Evolutionary conservation across 345 rosid species (phyloP), one percentile per base, ranked within the genome.

Genomic region (Nephelium lappaceum): DNA sequence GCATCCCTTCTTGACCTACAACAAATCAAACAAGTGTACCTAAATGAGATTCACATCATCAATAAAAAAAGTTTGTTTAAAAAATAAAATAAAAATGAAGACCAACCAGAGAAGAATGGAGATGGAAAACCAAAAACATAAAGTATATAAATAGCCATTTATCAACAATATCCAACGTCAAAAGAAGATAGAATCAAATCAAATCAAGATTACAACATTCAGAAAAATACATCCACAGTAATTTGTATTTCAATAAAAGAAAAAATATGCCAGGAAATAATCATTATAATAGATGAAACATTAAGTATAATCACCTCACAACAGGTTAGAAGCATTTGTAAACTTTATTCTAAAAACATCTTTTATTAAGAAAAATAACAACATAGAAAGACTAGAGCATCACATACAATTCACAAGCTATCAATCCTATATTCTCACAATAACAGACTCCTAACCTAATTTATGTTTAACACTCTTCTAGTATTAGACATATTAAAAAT

Each of bases 1-100:
- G 67, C 79, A 78, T 82, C 85, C 81, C 79, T 85, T 79, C 89
- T 87, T 74, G 91, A 78, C 86, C 90, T 85, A 60, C 12, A 9
- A 76, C 55, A 73, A 72, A 51, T 19, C 9, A 69, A 31, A 18
- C 15, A 72, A 36, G 18, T 24, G 49, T n/a, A 80, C 19, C 5
- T 21, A 62, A 16, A 68, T 69, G 74, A 71, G 62, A 49, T 45
- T 31, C 71, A 71, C 47, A 51, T 69, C 1, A 61, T 25, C 55
- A 68, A 19, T 53, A 39, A 41, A 2, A 60, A 67, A 2, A 21
- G 18, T 60, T 18, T 24, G 38, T 41, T 64, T 11, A 7, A 36
- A 19, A 45, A 75, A 65, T 1, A 21, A 4, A 7, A 49, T 11
- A 25, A 75, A 65, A 4, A 19, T 57, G 51, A 73, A 3, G 64